phyloP scores from a whole-genome alignment of 2,329 filamentous ascomycete species.

The Phaeosphaeria sp. region DNA sequence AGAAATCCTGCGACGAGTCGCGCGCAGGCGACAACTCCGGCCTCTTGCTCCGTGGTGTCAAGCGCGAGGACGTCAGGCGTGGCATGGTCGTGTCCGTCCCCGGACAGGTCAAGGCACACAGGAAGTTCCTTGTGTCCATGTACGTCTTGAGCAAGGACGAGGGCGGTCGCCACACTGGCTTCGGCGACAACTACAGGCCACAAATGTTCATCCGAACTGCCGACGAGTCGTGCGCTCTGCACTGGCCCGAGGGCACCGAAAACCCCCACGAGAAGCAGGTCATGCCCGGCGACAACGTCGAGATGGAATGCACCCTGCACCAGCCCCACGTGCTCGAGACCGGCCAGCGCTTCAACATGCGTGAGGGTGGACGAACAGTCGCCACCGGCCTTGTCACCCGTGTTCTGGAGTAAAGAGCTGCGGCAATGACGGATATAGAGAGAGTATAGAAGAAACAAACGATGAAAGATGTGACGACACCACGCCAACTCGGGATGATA shows the following conservation, averaged over 20 bases:
- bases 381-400: slow-evolving; percentile 50
- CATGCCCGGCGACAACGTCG: slow-evolving; percentile 98
- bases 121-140: slow-evolving; percentile 92
- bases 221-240: slow-evolving; percentile 75
- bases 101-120: slow-evolving; percentile 83
- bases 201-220: slow-evolving; percentile 96
- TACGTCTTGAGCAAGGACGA: slow-evolving; percentile 98
- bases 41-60: slow-evolving; percentile 92
- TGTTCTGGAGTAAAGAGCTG: slow-evolving; percentile 38
- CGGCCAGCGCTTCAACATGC: slow-evolving; percentile 96
- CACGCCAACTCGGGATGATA: slow-evolving; percentile 1
- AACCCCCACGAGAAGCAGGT: slow-evolving; percentile 78
- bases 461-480: slow-evolving; percentile 4
- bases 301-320: slow-evolving; percentile 90
- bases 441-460: slow-evolving; percentile 1
- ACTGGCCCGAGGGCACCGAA: slow-evolving; percentile 84
- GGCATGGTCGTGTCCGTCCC: slow-evolving; percentile 94
- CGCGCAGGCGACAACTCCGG: slow-evolving; percentile 98
- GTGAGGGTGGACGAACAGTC: slow-evolving; percentile 81
- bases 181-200: slow-evolving; percentile 94
- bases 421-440: not conserved
- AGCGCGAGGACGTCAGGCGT: slow-evolving; percentile 91
- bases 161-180: slow-evolving; percentile 95
- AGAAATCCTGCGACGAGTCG: slow-evolving; percentile 98
- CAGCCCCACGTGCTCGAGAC: slow-evolving; percentile 86